These are phyloP conservation scores for Cladosporium sp. DNA, from an alignment of 2,329 filamentous ascomycete species.

Conservation along the genomic window DNA sequence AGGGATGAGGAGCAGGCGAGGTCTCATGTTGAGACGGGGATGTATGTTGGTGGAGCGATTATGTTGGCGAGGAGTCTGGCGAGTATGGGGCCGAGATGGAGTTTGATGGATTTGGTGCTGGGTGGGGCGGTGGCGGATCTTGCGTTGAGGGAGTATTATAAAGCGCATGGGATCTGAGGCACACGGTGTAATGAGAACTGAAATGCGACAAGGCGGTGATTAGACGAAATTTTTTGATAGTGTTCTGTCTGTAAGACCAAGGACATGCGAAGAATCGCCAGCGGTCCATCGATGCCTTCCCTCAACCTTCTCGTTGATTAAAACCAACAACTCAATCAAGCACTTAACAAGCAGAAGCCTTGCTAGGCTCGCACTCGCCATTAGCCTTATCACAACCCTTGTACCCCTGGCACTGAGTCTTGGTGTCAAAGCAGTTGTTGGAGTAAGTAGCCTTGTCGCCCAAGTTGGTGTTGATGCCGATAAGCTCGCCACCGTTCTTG, in stretches of 20 bases:
- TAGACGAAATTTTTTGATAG: not conserved
- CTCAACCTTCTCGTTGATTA: not conserved
- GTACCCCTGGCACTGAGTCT: conserved; percentile 15
- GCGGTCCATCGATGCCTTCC: not conserved
- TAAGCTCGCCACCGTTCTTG: conserved; percentile 12
- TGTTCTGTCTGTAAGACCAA: not conserved
- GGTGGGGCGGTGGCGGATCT: conserved; percentile 35
- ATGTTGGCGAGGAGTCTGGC: conserved; percentile 30
- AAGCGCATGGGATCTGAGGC: conserved; percentile 28
- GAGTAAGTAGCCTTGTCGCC: conserved; percentile 16
- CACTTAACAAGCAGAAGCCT: conserved; percentile 9
- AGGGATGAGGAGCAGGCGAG: conserved; percentile 35
- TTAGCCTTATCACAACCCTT: conserved; percentile 10
- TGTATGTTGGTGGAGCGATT: conserved; percentile 28
- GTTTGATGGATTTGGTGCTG: conserved; percentile 33
- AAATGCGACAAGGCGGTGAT: not conserved
- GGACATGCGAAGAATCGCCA: not conserved
- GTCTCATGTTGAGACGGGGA: conserved; percentile 33
- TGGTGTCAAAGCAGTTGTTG: conserved; percentile 10
- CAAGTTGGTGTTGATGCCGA: conserved; percentile 15
- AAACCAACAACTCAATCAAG: not conserved
- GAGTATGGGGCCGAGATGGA: conserved; percentile 27
- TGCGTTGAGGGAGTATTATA: conserved; percentile 34
- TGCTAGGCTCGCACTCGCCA: conserved; percentile 12
- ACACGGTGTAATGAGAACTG: not conserved